Evolutionary conservation across 345 rosid genomes (phyloP).

Genomic region (Aquilaria malaccensis): DNA sequence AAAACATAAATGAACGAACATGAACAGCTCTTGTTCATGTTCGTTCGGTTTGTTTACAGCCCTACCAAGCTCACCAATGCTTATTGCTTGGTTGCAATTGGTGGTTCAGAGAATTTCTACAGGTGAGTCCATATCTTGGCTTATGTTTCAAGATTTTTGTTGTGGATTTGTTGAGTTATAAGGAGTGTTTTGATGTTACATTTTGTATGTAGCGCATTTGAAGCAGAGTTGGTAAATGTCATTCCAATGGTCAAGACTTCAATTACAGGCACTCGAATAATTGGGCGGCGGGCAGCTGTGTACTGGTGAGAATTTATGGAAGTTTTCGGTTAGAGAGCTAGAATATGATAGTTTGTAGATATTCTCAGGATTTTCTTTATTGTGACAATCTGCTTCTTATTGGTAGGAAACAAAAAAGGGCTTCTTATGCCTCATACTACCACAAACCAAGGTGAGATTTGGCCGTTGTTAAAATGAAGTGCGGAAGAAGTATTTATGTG

Average conservation of each 20-base stretch:
- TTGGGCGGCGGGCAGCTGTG: conserved; percentile 53
- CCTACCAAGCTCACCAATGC: conserved; percentile 71
- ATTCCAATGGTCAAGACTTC: conserved; percentile 61
- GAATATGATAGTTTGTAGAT: not conserved
- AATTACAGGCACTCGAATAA: conserved; percentile 47
- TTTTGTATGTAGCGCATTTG: conserved; percentile 35
- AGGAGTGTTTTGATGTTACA: no score
- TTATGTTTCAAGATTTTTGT: not conserved
- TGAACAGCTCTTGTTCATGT: no score
- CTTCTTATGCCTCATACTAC: conserved; percentile 92
- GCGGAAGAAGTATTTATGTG: not conserved
- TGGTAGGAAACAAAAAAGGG: conserved; percentile 85
- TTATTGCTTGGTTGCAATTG: conserved; percentile 81
- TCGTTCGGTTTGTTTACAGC: conserved; percentile 10
- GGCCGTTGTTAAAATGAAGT: not conserved
- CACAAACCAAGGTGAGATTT: conserved; percentile 81
- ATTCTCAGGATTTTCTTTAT: not conserved
- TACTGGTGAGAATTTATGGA: conserved; percentile 26
- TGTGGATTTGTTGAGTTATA: not conserved
- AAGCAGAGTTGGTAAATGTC: conserved; percentile 45
- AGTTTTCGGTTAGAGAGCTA: not conserved
- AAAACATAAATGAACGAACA: no score
- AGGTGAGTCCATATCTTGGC: conserved; percentile 28
- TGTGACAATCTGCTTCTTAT: not conserved
- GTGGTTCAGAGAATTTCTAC: conserved; percentile 55